A percentile compares a stretch with the other conserved stretches of the same genome.
phyloP scores from a whole-genome alignment of 2,329 filamentous ascomycete genomes.

The Neospermospora avenae region DNA sequence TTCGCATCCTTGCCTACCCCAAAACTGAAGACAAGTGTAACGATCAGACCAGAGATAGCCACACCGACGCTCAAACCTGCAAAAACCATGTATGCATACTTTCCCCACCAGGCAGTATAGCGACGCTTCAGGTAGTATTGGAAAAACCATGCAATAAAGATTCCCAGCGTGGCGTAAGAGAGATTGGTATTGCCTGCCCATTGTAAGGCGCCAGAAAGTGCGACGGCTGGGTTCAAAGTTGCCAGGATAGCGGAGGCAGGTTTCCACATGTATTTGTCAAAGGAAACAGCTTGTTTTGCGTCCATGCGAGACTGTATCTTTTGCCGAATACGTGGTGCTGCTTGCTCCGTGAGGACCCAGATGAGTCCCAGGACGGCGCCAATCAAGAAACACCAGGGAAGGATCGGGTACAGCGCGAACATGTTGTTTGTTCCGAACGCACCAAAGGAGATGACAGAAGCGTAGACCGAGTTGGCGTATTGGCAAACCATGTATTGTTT shows the following conservation, averaged over 20 bases:
- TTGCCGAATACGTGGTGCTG: conserved; percentile 23
- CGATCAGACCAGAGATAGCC: conserved; percentile 14
- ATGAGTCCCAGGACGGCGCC: conserved; percentile 34
- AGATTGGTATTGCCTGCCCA: conserved; percentile 35
- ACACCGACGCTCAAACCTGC: conserved; percentile 28
- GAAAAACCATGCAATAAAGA: conserved; percentile 33
- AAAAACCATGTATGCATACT: conserved; percentile 33
- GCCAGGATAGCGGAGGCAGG: conserved; percentile 19
- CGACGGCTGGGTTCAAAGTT: conserved; percentile 27
- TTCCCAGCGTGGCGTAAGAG: conserved; percentile 33
- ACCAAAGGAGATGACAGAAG: conserved; percentile 11
- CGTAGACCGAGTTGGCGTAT: conserved; percentile 10
- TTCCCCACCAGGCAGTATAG: conserved; percentile 32
- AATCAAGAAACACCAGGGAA: conserved; percentile 25
- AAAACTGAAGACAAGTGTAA: conserved; percentile 13
- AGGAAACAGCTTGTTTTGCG: conserved; percentile 18
- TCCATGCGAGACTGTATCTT: conserved; percentile 17
- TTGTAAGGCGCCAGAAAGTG: conserved; percentile 30
- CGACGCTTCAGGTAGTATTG: conserved; percentile 32
- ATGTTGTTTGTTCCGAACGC: conserved; percentile 14
- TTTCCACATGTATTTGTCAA: conserved; percentile 28
- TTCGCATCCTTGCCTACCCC: background rate
- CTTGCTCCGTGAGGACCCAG: conserved; percentile 32
- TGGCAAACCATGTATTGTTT: conserved; percentile 11
- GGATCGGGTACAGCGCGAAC: conserved; percentile 12